These are phyloP conservation scores for Leishmania amazonensis DNA, from an alignment of 208 protist species.

Conservation along the genomic window DNA sequence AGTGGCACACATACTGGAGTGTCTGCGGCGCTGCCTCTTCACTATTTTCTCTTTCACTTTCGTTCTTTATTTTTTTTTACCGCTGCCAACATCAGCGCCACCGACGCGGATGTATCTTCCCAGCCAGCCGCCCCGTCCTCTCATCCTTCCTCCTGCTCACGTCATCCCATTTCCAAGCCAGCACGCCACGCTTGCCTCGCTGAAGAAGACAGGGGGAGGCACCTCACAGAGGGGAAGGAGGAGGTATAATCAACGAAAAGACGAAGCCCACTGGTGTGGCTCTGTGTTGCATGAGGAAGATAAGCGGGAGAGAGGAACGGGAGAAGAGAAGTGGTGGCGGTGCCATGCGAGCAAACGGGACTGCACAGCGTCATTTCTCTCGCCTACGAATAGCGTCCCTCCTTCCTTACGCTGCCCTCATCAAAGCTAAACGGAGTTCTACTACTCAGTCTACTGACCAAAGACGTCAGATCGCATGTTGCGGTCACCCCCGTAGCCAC, in stretches of 20 bases:
- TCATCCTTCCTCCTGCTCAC: neutral
- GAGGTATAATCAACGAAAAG: neutral
- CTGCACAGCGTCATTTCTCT: neutral
- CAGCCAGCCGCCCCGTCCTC: neutral
- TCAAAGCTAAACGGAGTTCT: neutral
- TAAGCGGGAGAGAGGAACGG: neutral
- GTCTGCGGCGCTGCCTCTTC: neutral
- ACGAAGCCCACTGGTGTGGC: neutral
- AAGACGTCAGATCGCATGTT: constrained; percentile 60
- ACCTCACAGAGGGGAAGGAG: neutral
- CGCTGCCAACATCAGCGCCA: neutral
- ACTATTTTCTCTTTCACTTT: neutral
- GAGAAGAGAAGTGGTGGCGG: neutral
- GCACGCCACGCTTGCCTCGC: neutral
- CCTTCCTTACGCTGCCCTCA: neutral
- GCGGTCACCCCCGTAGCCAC: constrained; percentile 15
- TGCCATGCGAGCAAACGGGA: neutral
- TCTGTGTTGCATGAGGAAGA: neutral
- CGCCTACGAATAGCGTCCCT: neutral
- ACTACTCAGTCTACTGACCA: constrained; percentile 37
- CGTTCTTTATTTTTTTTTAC: neutral
- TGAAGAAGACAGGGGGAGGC: neutral
- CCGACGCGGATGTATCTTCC: neutral
- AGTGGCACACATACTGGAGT: neutral
- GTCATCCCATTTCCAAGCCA: neutral